A percentile compares a stretch with the other conserved stretches of the same genome.
These are phyloP conservation scores for Fallopia convolvulus DNA, from an alignment of 148 eudicot species.

Conservation along the genomic window DNA sequence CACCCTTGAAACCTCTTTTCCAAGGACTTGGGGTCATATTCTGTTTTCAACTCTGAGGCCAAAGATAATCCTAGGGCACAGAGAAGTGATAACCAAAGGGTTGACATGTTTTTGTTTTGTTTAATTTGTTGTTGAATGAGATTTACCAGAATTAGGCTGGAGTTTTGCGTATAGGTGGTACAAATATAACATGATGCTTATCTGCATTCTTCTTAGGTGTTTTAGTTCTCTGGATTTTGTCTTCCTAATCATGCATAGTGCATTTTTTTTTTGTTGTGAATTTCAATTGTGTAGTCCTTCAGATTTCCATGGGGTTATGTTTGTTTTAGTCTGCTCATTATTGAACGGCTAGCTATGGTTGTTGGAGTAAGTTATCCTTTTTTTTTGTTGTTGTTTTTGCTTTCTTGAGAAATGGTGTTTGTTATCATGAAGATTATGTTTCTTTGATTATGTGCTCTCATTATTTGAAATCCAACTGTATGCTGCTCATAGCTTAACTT, in stretches of 20 bases:
- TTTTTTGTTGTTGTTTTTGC: no score
- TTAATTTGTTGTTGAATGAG: background rate
- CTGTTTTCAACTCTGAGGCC: constrained; percentile 1
- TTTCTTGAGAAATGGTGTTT: no score
- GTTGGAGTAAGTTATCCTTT: no score
- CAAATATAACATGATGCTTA: background rate
- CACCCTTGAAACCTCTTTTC: constrained; percentile 24
- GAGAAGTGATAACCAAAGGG: background rate
- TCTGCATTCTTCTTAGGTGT: background rate
- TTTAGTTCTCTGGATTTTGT: background rate
- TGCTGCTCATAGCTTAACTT: no score
- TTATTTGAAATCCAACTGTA: background rate
- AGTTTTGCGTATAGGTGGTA: background rate
- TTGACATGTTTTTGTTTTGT: background rate
- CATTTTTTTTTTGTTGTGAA: background rate
- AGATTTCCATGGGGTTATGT: background rate
- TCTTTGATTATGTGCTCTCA: no score
- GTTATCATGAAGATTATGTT: no score
- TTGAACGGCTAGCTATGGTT: no score
- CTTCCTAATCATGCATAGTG: background rate
- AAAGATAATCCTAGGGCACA: constrained; percentile 11
- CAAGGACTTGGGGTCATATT: constrained; percentile 12
- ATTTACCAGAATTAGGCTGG: background rate
- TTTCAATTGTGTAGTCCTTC: background rate
- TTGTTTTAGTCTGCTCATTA: background rate